phyloP scores from a whole-genome alignment of 306 rosid species.

The Cucumis hystrix region DNA sequence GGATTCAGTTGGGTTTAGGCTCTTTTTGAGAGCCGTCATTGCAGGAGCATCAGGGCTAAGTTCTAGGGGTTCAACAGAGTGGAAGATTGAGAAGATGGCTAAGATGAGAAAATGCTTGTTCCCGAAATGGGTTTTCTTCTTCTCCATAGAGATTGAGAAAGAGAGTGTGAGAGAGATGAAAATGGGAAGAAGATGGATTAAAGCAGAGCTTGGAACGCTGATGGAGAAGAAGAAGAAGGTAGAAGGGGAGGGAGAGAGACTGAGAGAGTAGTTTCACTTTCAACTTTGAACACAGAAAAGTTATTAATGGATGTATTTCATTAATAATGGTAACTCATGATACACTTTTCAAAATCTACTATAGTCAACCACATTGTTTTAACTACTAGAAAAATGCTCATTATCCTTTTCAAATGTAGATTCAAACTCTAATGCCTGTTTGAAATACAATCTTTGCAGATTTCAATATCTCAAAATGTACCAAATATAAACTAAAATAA shows the following conservation, averaged over 20 bases:
- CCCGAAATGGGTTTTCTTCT: slow-evolving; percentile 10
- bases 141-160: slow-evolving; percentile 13
- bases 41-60: slow-evolving; percentile 29
- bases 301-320: too few species aligned
- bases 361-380: too few species aligned
- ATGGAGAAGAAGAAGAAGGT: background rate
- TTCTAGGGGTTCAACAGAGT: slow-evolving; percentile 23
- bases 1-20: slow-evolving; percentile 25
- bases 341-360: too few species aligned
- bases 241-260: background rate
- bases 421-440: too few species aligned
- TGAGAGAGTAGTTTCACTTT: background rate
- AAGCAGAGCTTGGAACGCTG: background rate
- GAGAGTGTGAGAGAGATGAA: slow-evolving; percentile 2
- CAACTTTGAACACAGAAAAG: background rate
- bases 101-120: slow-evolving; percentile 8
- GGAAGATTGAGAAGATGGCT: slow-evolving; percentile 14
- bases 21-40: slow-evolving; percentile 45
- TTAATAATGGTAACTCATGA: too few species aligned
- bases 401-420: too few species aligned
- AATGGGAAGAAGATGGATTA: background rate
- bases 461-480: too few species aligned
- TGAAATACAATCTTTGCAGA: too few species aligned
- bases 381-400: too few species aligned
- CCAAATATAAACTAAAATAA: too few species aligned